These are phyloP conservation scores for Suaeda aralocaspica DNA, from an alignment of 148 eudicot species.

Conservation along the genomic window DNA sequence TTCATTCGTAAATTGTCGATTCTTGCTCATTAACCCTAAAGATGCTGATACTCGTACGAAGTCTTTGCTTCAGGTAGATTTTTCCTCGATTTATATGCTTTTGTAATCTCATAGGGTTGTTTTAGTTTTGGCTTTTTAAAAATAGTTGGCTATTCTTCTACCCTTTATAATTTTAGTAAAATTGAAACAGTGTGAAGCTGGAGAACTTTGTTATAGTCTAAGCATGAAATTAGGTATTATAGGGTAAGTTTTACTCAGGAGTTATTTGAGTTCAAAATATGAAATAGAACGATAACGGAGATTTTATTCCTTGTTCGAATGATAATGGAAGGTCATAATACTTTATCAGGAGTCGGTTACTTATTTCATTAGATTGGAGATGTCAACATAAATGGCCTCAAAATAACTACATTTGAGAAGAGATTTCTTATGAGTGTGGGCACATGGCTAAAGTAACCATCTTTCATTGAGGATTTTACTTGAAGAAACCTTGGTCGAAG, in stretches of 20 bases:
- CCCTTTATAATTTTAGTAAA: background rate
- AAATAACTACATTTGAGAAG: background rate
- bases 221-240: background rate
- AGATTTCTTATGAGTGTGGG: background rate
- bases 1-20: constrained; percentile 31
- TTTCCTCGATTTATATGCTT: background rate
- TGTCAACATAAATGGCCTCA: background rate
- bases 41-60: constrained; percentile 51
- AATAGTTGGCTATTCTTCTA: background rate
- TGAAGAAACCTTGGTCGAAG: background rate
- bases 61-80: constrained; percentile 56
- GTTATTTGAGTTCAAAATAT: background rate
- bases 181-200: background rate
- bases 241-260: background rate
- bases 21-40: constrained; percentile 65
- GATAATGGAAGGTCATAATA: background rate
- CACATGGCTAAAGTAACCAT: background rate
- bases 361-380: background rate
- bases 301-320: background rate
- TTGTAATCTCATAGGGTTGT: background rate
- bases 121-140: background rate
- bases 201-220: background rate
- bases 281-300: background rate
- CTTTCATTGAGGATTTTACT: background rate
- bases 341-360: background rate